A percentile compares a stretch with the other conserved stretches of the same genome.
Evolutionary conservation across 495 filamentous ascomycete genomes (phyloP).

Genomic region (Aspergillus ellipticus): DNA sequence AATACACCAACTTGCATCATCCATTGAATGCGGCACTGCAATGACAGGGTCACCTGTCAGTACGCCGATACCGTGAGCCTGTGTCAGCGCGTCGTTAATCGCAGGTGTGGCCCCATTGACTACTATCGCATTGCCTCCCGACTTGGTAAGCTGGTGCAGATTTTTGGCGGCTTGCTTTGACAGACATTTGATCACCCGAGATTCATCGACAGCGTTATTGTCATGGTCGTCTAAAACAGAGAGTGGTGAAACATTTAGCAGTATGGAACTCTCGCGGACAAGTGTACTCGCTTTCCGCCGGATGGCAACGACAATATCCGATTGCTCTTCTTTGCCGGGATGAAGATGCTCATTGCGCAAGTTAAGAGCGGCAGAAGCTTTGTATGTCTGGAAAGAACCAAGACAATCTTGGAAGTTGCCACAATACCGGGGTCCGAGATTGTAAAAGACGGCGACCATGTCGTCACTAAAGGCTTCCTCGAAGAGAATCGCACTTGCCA

Average conservation of each 20-base stretch:
- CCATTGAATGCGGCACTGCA: slow-evolving; percentile 72
- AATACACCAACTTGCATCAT: slow-evolving; percentile 89
- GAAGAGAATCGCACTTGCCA: slow-evolving; percentile 84
- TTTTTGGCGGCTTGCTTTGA: slow-evolving; percentile 70
- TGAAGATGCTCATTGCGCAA: slow-evolving; percentile 89
- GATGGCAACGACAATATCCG: slow-evolving; percentile 87
- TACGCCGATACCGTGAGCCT: slow-evolving; percentile 72
- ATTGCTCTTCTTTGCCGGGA: slow-evolving; percentile 85
- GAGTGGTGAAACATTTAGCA: slow-evolving; percentile 78
- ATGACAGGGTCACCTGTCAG: slow-evolving; percentile 84
- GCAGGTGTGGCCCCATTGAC: slow-evolving; percentile 86
- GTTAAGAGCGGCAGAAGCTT: slow-evolving; percentile 86
- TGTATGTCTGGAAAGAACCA: slow-evolving; percentile 94
- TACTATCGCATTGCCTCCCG: slow-evolving; percentile 72
- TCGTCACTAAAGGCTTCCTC: slow-evolving; percentile 88
- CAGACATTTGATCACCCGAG: slow-evolving; percentile 69
- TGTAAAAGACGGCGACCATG: slow-evolving; percentile 82
- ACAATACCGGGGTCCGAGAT: slow-evolving; percentile 83
- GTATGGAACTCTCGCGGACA: slow-evolving; percentile 74
- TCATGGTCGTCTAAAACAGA: slow-evolving; percentile 76
- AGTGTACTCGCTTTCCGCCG: slow-evolving; percentile 75
- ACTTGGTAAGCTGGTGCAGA: slow-evolving; percentile 65
- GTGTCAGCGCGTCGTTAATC: slow-evolving; percentile 80
- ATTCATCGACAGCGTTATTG: slow-evolving; percentile 63
- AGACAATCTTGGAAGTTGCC: slow-evolving; percentile 96